Percentiles rank a stretch among this genome's conserved stretches.
These are phyloP conservation scores for Verticillium tricorpus DNA, from an alignment of 2,329 filamentous ascomycete species.

Conservation along the genomic window DNA sequence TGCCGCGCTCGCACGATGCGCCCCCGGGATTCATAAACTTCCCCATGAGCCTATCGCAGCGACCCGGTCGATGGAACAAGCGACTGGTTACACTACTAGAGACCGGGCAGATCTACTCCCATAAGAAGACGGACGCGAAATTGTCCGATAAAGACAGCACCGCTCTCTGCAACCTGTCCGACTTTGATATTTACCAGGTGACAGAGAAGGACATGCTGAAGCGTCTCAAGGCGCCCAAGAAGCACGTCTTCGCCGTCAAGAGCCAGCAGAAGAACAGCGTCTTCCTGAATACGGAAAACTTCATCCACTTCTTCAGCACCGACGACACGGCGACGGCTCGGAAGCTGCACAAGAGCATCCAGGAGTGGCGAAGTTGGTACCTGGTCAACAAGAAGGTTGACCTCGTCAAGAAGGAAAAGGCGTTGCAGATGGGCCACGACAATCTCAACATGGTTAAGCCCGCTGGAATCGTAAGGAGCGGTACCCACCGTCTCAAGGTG, in stretches of 20 bases:
- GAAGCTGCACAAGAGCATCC: conserved; percentile 67
- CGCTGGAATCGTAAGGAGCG: conserved; percentile 22
- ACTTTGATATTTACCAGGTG: conserved; percentile 87
- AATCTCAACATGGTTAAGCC: conserved; percentile 24
- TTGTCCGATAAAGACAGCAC: conserved; percentile 60
- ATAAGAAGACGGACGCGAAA: conserved; percentile 64
- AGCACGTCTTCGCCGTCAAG: conserved; percentile 82
- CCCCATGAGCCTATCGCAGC: conserved; percentile 75
- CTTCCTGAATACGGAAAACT: conserved; percentile 78
- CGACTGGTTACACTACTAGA: conserved; percentile 69
- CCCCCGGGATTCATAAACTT: conserved; percentile 61
- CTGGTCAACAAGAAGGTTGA: conserved; percentile 64
- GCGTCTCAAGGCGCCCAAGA: conserved; percentile 77
- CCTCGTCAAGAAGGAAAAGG: conserved; percentile 33
- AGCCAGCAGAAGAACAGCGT: conserved; percentile 85
- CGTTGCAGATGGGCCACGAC: conserved; percentile 21
- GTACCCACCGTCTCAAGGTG: conserved; percentile 30
- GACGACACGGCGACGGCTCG: conserved; percentile 64
- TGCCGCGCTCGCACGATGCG: conserved; percentile 51
- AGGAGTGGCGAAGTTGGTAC: conserved; percentile 90
- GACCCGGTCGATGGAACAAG: conserved; percentile 84
- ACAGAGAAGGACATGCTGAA: conserved; percentile 64
- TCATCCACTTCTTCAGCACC: conserved; percentile 86
- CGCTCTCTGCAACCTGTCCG: conserved; percentile 78
- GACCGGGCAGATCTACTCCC: conserved; percentile 67